These are phyloP conservation scores for Cicer chorassanicum DNA, from an alignment of 306 rosid genomes.

Conservation along the genomic window DNA sequence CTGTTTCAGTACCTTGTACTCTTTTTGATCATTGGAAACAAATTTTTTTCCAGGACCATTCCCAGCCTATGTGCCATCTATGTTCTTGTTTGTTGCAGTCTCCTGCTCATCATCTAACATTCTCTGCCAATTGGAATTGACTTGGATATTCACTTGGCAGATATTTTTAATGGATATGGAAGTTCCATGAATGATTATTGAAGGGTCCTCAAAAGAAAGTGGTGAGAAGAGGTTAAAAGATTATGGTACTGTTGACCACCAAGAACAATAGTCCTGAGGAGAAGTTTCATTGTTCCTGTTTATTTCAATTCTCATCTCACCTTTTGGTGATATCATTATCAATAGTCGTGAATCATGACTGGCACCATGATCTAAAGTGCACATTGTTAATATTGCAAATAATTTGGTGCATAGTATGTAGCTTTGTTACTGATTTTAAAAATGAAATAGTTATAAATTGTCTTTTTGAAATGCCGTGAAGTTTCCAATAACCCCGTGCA, in stretches of 20 bases:
- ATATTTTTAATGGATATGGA: background rate
- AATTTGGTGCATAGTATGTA: conserved; percentile 6
- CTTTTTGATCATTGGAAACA: conserved; percentile 46
- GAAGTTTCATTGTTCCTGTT: background rate
- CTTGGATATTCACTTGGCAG: conserved; percentile 1
- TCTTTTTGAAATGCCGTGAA: background rate
- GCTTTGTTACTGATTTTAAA: conserved; percentile 15
- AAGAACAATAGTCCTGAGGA: conserved; percentile 22
- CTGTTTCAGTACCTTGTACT: conserved; percentile 41
- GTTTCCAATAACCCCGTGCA: background rate
- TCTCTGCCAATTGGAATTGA: conserved; percentile 45
- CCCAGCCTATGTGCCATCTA: conserved; percentile 43
- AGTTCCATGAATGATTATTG: conserved; percentile 28
- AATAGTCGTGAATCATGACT: conserved; percentile 6
- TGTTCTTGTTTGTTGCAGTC: conserved; percentile 54
- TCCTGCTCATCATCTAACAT: conserved; percentile 53
- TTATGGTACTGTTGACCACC: background rate
- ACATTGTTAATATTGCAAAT: conserved; percentile 11
- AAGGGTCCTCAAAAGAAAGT: conserved; percentile 30
- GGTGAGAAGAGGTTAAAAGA: conserved; percentile 26
- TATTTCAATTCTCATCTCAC: conserved; percentile 10
- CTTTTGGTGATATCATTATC: conserved; percentile 11
- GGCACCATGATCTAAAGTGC: conserved; percentile 7
- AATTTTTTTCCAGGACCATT: conserved; percentile 37
- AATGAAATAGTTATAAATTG: background rate